A percentile compares a stretch with the other conserved stretches of the same genome.
Evolutionary conservation across 768 basidiomycete species (phyloP).

Genomic region (Rhizopogon roseolus): DNA sequence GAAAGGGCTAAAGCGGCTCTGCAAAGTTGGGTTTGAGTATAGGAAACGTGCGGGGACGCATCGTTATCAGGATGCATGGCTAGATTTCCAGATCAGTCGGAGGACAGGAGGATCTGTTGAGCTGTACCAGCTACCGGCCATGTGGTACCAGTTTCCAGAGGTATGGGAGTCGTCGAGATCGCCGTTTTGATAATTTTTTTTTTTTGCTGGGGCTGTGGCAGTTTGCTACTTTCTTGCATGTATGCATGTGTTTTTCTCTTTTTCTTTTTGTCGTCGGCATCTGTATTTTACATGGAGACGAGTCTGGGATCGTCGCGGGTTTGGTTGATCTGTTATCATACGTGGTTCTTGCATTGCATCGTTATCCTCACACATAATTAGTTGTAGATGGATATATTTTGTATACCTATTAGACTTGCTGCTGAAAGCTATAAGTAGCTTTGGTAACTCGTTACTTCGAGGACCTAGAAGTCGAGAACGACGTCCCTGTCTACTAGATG

Average conservation of each 20-base stretch:
- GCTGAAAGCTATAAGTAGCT: neutral
- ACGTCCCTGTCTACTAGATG: too few relatives aligned
- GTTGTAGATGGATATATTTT: constrained; percentile 2
- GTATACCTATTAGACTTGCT: neutral
- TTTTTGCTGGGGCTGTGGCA: neutral
- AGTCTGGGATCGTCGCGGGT: neutral
- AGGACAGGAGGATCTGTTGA: constrained; percentile 6
- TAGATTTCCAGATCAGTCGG: constrained; percentile 25
- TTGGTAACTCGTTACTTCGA: neutral
- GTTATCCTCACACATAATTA: neutral
- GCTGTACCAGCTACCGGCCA: constrained; percentile 18
- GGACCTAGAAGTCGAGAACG: too few relatives aligned
- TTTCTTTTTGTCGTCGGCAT: neutral
- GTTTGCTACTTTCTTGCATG: neutral
- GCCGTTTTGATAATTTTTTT: constrained; percentile 14
- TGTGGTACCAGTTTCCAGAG: constrained; percentile 31
- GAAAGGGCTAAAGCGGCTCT: constrained; percentile 25
- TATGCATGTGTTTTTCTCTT: neutral
- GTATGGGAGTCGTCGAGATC: constrained; percentile 25
- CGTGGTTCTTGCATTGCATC: neutral
- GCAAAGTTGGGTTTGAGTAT: constrained; percentile 30
- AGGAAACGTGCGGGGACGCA: constrained; percentile 32
- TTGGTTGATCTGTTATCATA: neutral
- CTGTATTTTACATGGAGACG: neutral
- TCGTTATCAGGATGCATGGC: constrained; percentile 31